phyloP scores from a whole-genome alignment of 192 early-diverging fungal species.

The Coemansia sp. region DNA sequence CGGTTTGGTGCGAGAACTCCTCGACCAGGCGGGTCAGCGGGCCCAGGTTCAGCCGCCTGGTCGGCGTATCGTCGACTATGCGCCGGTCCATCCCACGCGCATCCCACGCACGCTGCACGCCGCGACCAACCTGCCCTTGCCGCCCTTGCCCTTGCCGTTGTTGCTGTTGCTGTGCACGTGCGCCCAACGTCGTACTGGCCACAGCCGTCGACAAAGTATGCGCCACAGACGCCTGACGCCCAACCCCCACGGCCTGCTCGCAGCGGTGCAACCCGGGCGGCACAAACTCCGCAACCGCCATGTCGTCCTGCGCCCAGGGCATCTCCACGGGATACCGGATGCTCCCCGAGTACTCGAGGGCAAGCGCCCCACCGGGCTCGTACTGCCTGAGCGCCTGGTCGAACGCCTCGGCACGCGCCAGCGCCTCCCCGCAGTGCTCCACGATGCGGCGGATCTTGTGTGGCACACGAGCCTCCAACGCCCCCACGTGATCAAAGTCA shows the following conservation, averaged over 20 bases:
- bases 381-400: conserved; percentile 22
- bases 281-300: conserved; percentile 13
- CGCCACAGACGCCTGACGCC: no score
- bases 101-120: conserved; percentile 25
- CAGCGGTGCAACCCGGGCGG: conserved; percentile 15
- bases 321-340: conserved; percentile 25
- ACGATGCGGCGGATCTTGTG: conserved; percentile 32
- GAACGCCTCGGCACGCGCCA: conserved; percentile 19
- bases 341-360: conserved; percentile 8
- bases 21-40: conserved; percentile 38
- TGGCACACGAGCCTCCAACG: conserved; percentile 15
- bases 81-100: conserved; percentile 25
- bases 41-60: conserved; percentile 29
- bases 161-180: conserved; percentile 5
- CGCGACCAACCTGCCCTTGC: no score
- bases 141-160: background rate
- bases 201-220: conserved; percentile 1
- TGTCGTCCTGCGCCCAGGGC: conserved; percentile 17
- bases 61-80: conserved; percentile 40
- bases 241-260: no score
- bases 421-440: conserved; percentile 23
- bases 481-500: conserved; percentile 5
- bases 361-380: conserved; percentile 15
- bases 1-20: conserved; percentile 22
- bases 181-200: background rate